These are phyloP conservation scores for Penicillium concentricum DNA, from an alignment of 2,329 filamentous ascomycete genomes.

Conservation along the genomic window DNA sequence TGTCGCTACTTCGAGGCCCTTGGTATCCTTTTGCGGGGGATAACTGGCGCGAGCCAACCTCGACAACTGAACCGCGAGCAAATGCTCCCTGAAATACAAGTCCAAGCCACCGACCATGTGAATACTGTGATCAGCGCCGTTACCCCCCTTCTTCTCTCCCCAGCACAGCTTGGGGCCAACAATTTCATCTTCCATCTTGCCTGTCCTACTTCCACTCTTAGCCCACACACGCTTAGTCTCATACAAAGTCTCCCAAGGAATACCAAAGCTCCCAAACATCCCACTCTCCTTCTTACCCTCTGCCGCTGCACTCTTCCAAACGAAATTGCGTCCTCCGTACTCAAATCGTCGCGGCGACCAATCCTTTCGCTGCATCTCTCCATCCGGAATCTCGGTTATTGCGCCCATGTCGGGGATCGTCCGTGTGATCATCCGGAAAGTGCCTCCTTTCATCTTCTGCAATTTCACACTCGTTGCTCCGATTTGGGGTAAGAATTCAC, in stretches of 20 bases:
- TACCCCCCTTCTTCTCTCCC: slow-evolving; percentile 16
- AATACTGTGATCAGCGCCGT: slow-evolving; percentile 12
- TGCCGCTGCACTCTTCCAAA: slow-evolving; percentile 13
- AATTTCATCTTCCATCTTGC: slow-evolving; percentile 18
- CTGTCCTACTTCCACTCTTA: slow-evolving; percentile 13
- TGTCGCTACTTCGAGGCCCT: slow-evolving; percentile 9
- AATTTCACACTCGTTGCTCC: slow-evolving; percentile 13
- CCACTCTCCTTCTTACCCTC: slow-evolving; percentile 11
- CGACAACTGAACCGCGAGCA: slow-evolving; percentile 17
- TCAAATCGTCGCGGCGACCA: slow-evolving; percentile 19
- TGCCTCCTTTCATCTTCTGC: slow-evolving; percentile 14
- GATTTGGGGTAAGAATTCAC: slow-evolving; percentile 17
- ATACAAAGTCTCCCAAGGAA: slow-evolving; percentile 17
- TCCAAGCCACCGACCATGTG: slow-evolving; percentile 17
- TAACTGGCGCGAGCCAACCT: slow-evolving; percentile 12
- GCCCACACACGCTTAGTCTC: slow-evolving; percentile 20
- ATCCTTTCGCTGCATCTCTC: slow-evolving; percentile 10
- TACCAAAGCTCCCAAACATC: slow-evolving; percentile 9
- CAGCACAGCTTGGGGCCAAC: slow-evolving; percentile 15
- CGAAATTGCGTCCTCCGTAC: slow-evolving; percentile 18
- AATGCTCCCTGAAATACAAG: slow-evolving; percentile 18
- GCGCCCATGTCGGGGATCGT: slow-evolving; percentile 13
- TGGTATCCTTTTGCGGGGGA: slow-evolving; percentile 15
- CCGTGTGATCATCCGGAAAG: slow-evolving; percentile 12
- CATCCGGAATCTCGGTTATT: slow-evolving; percentile 14